Evolutionary conservation across 1,284 basidiomycete species (phyloP), one percentile per base, ranked within the genome.

Genomic region (Somion occarium): DNA sequence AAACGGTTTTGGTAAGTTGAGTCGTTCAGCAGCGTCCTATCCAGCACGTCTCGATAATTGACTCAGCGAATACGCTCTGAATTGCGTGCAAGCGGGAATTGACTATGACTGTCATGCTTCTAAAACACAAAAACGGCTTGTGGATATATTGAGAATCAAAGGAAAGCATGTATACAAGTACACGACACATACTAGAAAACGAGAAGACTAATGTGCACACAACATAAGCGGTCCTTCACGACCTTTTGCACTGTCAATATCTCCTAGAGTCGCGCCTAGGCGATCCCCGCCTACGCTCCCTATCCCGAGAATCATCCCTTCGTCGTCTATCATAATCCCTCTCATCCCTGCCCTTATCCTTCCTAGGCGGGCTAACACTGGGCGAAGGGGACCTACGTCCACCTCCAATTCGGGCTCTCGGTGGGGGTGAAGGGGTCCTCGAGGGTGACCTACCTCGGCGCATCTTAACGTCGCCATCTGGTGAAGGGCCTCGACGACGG

Each of bases 401-500:
- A 26, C 57, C 50, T 15, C 54, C 58, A 38, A 56, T 52, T 26
- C 61, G 63, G 15, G 67, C 64, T 2, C 60, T 63, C 5, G 60
- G 59, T 2, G 63, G 64, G 23, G 64, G 61, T n/a, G 61, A 61
- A 41, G 61, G 61, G 24, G 64, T 65, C 30, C 57, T 53, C 37
- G 62, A 57, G 23, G 59, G 63, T 22, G 60, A 59, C 5, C 61
- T 57, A 9, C 53, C 55, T 13, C 58, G 62, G 4, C 46, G 45
- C 7, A 52, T 54, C 3, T 54, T 51, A 30, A 54, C 52, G 39
- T 57, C 52, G 12, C 54, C 39, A 13, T 59, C 57, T 7, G 53
- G 54, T n/a, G 50, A 53, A 44, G 56, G 53, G 19, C 44, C 48
- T 18, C 48, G 38, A 44, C 48, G 48, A 23, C 22, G 48, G 3